Evolutionary conservation across 2,329 filamentous ascomycete genomes (phyloP).

Genomic region (Aschersonia sp.): DNA sequence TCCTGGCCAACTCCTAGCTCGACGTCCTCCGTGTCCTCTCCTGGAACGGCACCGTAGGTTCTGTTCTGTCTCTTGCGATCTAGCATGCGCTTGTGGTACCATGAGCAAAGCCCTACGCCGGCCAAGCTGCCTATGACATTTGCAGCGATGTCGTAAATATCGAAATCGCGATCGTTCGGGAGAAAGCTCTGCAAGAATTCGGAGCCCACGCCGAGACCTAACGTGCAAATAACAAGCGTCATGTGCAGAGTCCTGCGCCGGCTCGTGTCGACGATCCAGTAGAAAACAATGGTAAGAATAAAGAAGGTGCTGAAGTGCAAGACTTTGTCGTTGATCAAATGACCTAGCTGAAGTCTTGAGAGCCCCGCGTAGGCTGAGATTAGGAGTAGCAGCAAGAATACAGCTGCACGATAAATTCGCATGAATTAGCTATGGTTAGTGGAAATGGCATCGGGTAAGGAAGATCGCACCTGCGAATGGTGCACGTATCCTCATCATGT

Average conservation of each 20-base stretch:
- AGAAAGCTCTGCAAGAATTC: slow-evolving; percentile 65
- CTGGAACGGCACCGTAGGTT: slow-evolving; percentile 56
- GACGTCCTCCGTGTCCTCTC: slow-evolving; percentile 50
- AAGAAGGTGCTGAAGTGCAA: slow-evolving; percentile 86
- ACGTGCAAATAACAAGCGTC: slow-evolving; percentile 67
- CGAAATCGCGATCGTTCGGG: slow-evolving; percentile 57
- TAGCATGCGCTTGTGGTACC: slow-evolving; percentile 94
- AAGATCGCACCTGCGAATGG: slow-evolving; percentile 1
- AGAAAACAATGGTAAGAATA: slow-evolving; percentile 73
- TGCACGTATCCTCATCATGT: not conserved
- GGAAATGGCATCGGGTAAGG: not conserved
- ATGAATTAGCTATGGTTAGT: not conserved
- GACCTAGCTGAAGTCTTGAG: slow-evolving; percentile 41
- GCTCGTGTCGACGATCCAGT: slow-evolving; percentile 91
- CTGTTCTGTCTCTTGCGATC: slow-evolving; percentile 68
- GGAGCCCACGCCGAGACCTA: slow-evolving; percentile 55
- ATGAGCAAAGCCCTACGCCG: slow-evolving; percentile 61
- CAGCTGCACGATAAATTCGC: slow-evolving; percentile 31
- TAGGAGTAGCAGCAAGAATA: slow-evolving; percentile 57
- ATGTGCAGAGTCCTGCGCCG: slow-evolving; percentile 75
- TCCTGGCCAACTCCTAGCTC: slow-evolving; percentile 66
- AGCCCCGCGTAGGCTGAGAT: slow-evolving; percentile 70
- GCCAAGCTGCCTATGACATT: slow-evolving; percentile 69
- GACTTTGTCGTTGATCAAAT: slow-evolving; percentile 71
- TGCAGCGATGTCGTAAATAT: slow-evolving; percentile 74